Evolutionary conservation across 345 rosid species (phyloP).

Genomic region (Sonneratia caseolaris): DNA sequence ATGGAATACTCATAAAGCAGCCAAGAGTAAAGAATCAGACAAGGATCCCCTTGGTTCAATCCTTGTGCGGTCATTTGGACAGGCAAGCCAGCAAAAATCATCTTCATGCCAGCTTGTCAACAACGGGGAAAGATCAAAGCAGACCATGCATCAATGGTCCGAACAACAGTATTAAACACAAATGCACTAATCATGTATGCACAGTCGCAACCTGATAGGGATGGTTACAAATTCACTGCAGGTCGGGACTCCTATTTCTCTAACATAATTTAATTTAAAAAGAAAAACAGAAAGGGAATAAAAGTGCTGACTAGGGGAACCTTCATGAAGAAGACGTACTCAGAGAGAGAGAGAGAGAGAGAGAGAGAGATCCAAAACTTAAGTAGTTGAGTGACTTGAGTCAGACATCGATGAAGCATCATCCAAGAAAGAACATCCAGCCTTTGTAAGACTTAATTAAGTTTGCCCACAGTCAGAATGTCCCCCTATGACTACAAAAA

Average conservation of each 20-base stretch:
- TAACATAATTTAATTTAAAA: not conserved
- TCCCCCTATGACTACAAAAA: not conserved
- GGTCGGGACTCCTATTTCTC: not conserved
- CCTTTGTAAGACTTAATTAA: not conserved
- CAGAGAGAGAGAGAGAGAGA: not conserved
- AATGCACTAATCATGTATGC: not conserved
- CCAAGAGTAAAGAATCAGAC: not conserved
- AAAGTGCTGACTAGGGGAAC: no score
- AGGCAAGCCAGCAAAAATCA: not conserved
- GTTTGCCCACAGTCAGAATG: not conserved
- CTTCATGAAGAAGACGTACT: no score
- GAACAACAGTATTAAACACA: not conserved
- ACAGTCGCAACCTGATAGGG: not conserved
- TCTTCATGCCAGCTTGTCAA: not conserved
- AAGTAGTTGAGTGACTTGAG: not conserved
- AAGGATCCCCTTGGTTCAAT: not conserved
- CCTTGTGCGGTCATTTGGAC: not conserved
- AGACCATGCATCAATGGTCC: not conserved
- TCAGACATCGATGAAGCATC: not conserved
- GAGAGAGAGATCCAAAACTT: conserved; percentile 3
- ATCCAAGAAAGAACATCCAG: conserved; percentile 1
- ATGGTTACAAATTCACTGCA: not conserved
- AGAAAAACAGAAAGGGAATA: not conserved
- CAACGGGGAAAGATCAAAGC: not conserved
- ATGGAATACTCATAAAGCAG: not conserved